These are phyloP conservation scores for Astrothelium subdiscretum DNA, from an alignment of 495 filamentous ascomycete genomes.

Conservation along the genomic window DNA sequence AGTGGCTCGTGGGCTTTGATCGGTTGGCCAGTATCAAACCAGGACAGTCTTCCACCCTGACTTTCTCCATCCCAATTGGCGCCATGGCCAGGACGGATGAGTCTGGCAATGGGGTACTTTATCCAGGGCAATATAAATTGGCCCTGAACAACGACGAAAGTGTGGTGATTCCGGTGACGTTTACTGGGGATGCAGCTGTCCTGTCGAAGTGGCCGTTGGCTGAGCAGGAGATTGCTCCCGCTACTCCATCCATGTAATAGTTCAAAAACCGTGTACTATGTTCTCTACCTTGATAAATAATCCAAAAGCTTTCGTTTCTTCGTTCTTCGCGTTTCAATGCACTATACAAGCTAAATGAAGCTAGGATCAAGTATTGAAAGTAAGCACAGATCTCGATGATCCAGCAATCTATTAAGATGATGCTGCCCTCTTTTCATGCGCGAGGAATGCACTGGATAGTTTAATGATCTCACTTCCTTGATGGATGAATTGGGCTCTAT, in stretches of 20 bases:
- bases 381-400: no score
- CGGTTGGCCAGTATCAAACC: slow-evolving; percentile 38
- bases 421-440: no score
- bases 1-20: slow-evolving; percentile 50
- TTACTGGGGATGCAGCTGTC: slow-evolving; percentile 33
- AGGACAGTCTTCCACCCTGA: slow-evolving; percentile 26
- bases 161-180: slow-evolving; percentile 28
- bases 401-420: no score
- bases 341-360: no score
- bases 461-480: no score
- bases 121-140: slow-evolving; percentile 53
- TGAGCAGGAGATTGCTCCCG: slow-evolving; percentile 7
- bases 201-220: slow-evolving; percentile 35
- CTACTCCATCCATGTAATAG: not conserved
- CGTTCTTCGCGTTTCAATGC: no score
- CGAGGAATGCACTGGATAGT: no score
- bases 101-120: slow-evolving; percentile 48
- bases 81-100: slow-evolving; percentile 47
- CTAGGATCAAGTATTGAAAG: no score
- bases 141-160: slow-evolving; percentile 39
- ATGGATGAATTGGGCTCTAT: no score
- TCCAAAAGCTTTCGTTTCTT: no score
- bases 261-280: no score
- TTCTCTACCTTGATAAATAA: no score
- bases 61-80: slow-evolving; percentile 44